Conservation (phyloP, 257 asterid species). For the Primulina tabacum region DNA sequence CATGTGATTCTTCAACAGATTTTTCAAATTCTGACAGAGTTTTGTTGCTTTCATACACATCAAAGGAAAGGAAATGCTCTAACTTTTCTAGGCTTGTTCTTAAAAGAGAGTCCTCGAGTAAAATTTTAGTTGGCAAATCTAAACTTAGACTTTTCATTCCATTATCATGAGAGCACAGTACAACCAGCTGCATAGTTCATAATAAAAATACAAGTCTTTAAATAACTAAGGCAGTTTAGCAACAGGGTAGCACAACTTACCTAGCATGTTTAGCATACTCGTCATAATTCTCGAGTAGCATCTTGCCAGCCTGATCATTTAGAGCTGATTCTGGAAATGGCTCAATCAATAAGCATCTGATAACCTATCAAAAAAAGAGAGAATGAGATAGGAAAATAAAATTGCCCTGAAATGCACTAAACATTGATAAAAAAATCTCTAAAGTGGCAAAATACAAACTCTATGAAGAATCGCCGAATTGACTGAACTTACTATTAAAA, state of each 20-base stretch:
- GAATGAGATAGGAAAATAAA: conserved; percentile 3
- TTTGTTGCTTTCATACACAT: too few species aligned
- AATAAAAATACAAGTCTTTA: neutral
- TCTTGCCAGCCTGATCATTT: conserved; percentile 95
- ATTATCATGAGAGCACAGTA: too few species aligned
- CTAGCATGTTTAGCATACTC: conserved; percentile 91
- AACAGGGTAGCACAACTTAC: conserved; percentile 33
- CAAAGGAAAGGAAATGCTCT: neutral
- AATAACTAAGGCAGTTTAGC: neutral
- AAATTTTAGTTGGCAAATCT: neutral
- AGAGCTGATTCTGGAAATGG: conserved; percentile 98
- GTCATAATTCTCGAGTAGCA: conserved; percentile 87
- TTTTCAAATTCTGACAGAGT: too few species aligned
- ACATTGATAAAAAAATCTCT: conserved; percentile 10
- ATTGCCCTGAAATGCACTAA: neutral
- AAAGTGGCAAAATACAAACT: neutral
- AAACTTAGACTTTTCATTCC: too few species aligned
- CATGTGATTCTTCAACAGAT: too few species aligned
- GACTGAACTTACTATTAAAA: conserved; percentile 58
- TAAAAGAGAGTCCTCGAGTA: neutral
- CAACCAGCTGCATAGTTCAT: neutral
- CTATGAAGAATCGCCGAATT: neutral
- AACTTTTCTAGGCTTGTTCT: neutral
- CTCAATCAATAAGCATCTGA: conserved; percentile 89
- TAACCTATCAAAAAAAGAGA: conserved; percentile 50